These are phyloP conservation scores for Erucastrum elatum DNA, from an alignment of 345 rosid species.

Conservation along the genomic window DNA sequence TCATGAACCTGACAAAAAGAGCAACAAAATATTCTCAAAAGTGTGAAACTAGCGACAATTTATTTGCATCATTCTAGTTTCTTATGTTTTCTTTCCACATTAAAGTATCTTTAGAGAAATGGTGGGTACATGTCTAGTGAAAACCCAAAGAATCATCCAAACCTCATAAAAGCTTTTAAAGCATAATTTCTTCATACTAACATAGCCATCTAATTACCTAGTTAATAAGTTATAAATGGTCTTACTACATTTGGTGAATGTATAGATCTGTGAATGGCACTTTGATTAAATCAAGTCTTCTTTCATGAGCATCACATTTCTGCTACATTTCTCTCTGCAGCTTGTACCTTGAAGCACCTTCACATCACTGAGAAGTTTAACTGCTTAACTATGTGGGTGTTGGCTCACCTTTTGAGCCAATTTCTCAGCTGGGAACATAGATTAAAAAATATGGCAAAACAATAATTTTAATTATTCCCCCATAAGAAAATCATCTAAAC, in stretches of 20 bases:
- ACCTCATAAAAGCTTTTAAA: conserved; percentile 82
- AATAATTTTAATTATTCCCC: too few species aligned
- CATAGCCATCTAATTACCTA: conserved; percentile 66
- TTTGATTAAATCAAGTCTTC: too few species aligned
- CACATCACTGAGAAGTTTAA: too few species aligned
- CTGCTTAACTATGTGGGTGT: too few species aligned
- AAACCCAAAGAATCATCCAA: conserved; percentile 97
- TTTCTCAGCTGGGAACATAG: too few species aligned
- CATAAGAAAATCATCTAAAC: too few species aligned
- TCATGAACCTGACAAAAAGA: conserved; percentile 94
- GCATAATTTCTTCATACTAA: conserved; percentile 83
- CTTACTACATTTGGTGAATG: conserved; percentile 89
- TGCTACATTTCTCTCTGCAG: too few species aligned
- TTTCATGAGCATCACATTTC: too few species aligned
- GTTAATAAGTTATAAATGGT: conserved; percentile 57
- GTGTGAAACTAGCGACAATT: conserved; percentile 43
- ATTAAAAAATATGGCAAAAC: too few species aligned
- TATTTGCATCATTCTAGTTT: conserved; percentile 19
- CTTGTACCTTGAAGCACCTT: too few species aligned
- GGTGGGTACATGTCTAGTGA: conserved; percentile 92
- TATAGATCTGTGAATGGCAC: conserved; percentile 57
- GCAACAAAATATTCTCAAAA: conserved; percentile 91
- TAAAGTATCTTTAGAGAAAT: conserved; percentile 83
- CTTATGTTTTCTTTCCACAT: conserved; percentile 34
- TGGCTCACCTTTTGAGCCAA: too few species aligned